Conservation (phyloP, 208 protist species). For the Leishmania tarentolae region DNA sequence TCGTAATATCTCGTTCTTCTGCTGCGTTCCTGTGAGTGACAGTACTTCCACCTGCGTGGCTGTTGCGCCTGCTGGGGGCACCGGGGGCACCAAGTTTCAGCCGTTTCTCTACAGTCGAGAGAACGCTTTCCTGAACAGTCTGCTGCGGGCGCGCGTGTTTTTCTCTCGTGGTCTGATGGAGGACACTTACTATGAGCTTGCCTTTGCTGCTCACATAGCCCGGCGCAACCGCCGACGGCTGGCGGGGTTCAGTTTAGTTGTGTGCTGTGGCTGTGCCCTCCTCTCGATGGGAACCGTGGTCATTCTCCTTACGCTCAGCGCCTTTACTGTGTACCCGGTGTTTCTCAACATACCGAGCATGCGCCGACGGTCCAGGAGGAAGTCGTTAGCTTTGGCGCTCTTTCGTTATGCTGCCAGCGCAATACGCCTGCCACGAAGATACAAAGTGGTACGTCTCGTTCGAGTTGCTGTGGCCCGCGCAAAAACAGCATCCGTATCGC, state of each 20-base stretch:
- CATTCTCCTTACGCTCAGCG: constrained; percentile 32
- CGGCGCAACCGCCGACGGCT: constrained; percentile 37
- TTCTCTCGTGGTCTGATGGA: constrained; percentile 76
- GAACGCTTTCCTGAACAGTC: constrained; percentile 71
- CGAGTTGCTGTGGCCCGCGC: constrained; percentile 22
- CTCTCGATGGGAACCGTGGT: constrained; percentile 57
- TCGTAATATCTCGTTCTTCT: constrained; percentile 57
- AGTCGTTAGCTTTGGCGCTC: neutral
- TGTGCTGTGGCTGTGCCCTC: constrained; percentile 32
- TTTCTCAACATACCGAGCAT: constrained; percentile 41
- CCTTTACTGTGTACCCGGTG: constrained; percentile 61
- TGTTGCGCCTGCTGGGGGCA: constrained; percentile 28
- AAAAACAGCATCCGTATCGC: neutral
- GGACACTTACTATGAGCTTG: constrained; percentile 83
- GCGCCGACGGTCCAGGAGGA: constrained; percentile 28
- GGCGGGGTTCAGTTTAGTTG: constrained; percentile 19
- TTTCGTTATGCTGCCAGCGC: neutral
- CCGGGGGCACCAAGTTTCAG: constrained; percentile 29
- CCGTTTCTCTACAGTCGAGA: constrained; percentile 73
- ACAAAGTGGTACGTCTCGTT: constrained; percentile 30
- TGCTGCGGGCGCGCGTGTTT: constrained; percentile 75
- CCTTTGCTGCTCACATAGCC: constrained; percentile 55
- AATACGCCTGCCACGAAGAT: constrained; percentile 22
- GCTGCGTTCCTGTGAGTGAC: constrained; percentile 45
- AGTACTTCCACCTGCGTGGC: constrained; percentile 6